These are phyloP conservation scores for Colletotrichum sp. DNA, from an alignment of 2,329 filamentous ascomycete species.

Conservation along the genomic window DNA sequence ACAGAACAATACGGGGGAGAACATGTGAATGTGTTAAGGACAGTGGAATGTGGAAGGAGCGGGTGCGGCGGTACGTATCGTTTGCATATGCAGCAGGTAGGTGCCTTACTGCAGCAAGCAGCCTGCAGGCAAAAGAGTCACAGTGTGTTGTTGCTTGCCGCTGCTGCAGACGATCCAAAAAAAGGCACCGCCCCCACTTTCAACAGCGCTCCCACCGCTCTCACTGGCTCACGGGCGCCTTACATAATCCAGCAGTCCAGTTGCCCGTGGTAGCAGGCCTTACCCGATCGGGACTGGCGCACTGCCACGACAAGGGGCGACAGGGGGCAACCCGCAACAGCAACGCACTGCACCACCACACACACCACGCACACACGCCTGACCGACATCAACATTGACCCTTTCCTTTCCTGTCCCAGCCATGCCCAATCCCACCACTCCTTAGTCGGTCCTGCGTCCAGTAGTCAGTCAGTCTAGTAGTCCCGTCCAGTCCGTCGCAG, in stretches of 20 bases:
- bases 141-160: background rate
- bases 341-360: background rate
- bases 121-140: background rate
- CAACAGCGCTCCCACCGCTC: background rate
- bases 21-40: background rate
- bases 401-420: slow-evolving; percentile 21
- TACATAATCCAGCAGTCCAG: background rate
- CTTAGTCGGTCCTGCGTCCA: slow-evolving; percentile 6
- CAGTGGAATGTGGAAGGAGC: background rate
- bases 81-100: background rate
- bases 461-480: slow-evolving; percentile 3
- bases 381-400: slow-evolving; percentile 25
- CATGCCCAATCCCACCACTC: slow-evolving; percentile 17
- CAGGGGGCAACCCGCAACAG: slow-evolving; percentile 23
- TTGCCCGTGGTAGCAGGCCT: slow-evolving; percentile 24
- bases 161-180: background rate
- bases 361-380: slow-evolving; percentile 13
- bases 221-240: background rate
- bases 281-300: background rate
- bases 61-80: background rate
- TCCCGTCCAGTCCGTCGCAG: slow-evolving; percentile 4
- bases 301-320: slow-evolving; percentile 22
- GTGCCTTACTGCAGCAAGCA: background rate
- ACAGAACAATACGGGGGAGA: rapidly evolving
- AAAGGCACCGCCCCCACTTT: background rate